phyloP scores from a whole-genome alignment of 2,329 filamentous ascomycete genomes.

The Podosphaera aphanis region DNA sequence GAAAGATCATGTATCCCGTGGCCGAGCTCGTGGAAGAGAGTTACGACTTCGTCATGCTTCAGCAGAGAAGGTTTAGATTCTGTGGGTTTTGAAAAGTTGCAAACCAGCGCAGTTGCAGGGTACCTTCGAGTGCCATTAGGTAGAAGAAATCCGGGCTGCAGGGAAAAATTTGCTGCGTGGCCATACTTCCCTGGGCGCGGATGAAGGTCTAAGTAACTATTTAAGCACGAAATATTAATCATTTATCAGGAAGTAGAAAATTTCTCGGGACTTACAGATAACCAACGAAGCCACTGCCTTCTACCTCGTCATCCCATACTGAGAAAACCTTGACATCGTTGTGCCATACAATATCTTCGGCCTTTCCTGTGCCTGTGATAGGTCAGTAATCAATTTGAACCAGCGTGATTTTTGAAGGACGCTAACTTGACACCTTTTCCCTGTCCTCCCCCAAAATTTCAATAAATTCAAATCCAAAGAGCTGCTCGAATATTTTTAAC shows the following conservation, averaged over 20 bases:
- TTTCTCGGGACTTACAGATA: constrained; percentile 27
- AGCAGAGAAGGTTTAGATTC: constrained; percentile 53
- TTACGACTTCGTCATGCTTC: constrained; percentile 65
- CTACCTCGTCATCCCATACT: constrained; percentile 55
- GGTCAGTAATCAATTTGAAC: constrained; percentile 1
- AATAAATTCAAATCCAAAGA: constrained; percentile 60
- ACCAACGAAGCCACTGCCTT: constrained; percentile 50
- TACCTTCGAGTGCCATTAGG: constrained; percentile 48
- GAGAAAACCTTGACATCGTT: constrained; percentile 63
- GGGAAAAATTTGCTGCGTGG: constrained; percentile 65
- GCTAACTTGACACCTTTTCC: constrained; percentile 14
- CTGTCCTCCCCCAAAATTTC: constrained; percentile 45
- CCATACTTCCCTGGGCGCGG: constrained; percentile 64
- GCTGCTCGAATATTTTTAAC: constrained; percentile 62
- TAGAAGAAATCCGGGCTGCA: constrained; percentile 47
- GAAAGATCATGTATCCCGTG: constrained; percentile 48
- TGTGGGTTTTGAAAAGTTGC: constrained; percentile 68
- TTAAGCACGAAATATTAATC: not conserved
- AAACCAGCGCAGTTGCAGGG: constrained; percentile 57
- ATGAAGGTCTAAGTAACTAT: constrained; percentile 49
- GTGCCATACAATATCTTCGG: constrained; percentile 42
- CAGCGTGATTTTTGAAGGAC: not conserved
- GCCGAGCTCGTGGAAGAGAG: constrained; percentile 56
- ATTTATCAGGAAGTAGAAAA: not conserved
- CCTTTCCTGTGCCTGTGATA: constrained; percentile 10